phyloP scores from a whole-genome alignment of 306 rosid species.

The Acacia confusa region DNA sequence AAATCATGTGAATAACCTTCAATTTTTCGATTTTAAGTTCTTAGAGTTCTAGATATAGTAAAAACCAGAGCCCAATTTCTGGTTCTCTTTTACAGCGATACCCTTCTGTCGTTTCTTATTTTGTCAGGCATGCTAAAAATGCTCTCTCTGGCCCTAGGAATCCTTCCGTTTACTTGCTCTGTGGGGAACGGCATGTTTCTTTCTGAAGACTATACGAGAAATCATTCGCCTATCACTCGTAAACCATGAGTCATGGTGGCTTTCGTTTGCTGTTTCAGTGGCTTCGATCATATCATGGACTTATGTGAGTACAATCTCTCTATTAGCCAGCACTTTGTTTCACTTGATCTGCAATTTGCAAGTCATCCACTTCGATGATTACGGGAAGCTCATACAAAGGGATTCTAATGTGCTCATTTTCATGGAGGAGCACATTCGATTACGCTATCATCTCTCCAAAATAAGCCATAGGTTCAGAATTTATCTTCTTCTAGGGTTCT shows the following conservation, averaged over 20 bases:
- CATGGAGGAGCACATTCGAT: constrained; percentile 76
- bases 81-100: not conserved
- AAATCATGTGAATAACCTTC: not conserved
- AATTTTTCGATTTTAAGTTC: not conserved
- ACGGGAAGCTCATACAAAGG: constrained; percentile 72
- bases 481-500: constrained; percentile 67
- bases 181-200: constrained; percentile 64
- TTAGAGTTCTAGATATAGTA: constrained; percentile 2
- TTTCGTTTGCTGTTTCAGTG: constrained; percentile 45
- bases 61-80: not conserved
- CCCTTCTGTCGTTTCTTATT: not conserved
- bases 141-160: constrained; percentile 35
- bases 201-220: constrained; percentile 65
- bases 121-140: not conserved
- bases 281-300: constrained; percentile 70
- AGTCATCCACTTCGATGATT: constrained; percentile 76
- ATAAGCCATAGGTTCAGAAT: constrained; percentile 86
- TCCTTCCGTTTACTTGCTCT: constrained; percentile 58
- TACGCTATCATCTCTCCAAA: constrained; percentile 77
- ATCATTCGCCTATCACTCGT: constrained; percentile 45
- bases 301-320: constrained; percentile 65
- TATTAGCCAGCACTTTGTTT: constrained; percentile 80
- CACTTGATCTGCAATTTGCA: constrained; percentile 84
- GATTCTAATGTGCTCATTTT: constrained; percentile 58
- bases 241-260: constrained; percentile 53